Base-by-base conservation (phyloP, 1,139 yeast genomes). In the Entelexis paramagnoliae region DNA sequence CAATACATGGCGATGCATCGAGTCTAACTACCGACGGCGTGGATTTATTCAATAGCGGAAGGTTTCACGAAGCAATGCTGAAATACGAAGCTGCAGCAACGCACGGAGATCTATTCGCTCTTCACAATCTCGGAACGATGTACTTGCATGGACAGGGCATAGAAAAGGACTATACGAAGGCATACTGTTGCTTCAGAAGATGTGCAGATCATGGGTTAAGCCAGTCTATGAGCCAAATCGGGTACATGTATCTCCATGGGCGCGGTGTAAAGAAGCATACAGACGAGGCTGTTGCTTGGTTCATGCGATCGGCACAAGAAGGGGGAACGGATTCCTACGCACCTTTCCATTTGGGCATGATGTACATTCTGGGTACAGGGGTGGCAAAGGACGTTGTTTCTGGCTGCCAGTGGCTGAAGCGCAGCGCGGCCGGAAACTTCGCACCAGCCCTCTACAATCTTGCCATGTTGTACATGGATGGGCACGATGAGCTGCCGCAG, bases 41-140 rank as follows among this genome's bases (percentile, higher is more conserved):
- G 2, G 3, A 11, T 4, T 41, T 32, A 2, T 43, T 43, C 30
- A 16, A 48, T 2, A 11, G 4, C 9, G 40, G 43, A 5, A 14
- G 48, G 4, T 48, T 20, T 16, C 22, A 17, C 20, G 13, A 4
- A 11, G 58, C 58, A 1, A 19, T 17, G n/a, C 19, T 5, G 16
- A 19, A 38, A n/a, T 55, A 55, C 29, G 50, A 48, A 13, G 29
- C 16, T 1, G 54, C 55, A 4, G 52, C 49, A 3, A 29, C 45
- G 1, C 35, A 44, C 9, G 57, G 57, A 1, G 48, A 55, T 19
- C 10, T 30, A 7, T 11, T 14, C 3, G 62, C 58, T 1, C 24
- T 52, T 32, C 59, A 58, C 52, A 58, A 59, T 28, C 35, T 58
- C 24, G 62, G 59, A 2, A 50, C 55, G 9, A 59, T 58, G 62